Percentiles rank a stretch among this genome's conserved stretches.
Conservation (phyloP, 176 grass and related monocot genomes). For the Hyparrhenia diplandra region DNA sequence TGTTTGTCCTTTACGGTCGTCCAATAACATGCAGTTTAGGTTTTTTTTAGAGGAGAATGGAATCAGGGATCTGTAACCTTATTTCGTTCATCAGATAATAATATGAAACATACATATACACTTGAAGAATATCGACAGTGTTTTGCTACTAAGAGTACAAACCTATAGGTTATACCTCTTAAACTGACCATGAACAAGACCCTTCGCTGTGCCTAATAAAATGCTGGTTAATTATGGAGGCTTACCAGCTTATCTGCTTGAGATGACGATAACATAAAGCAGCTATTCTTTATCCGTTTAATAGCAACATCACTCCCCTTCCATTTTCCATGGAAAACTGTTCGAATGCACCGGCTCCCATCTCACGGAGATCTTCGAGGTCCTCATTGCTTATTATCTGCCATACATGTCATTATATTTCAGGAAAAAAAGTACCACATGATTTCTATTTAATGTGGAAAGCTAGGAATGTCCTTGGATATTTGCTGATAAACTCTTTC, state of each 20-base stretch:
- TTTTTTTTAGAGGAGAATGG: neutral
- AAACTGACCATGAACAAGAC: neutral
- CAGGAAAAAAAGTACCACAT: neutral
- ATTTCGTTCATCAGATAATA: neutral
- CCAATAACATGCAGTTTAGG: neutral
- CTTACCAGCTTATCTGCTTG: slow-evolving; percentile 74
- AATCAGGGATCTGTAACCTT: too few relatives aligned
- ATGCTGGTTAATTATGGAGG: neutral
- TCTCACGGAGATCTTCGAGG: slow-evolving; percentile 86
- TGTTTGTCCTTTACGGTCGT: neutral
- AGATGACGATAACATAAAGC: slow-evolving; percentile 58
- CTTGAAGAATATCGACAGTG: neutral
- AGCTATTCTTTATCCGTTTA: slow-evolving; percentile 91
- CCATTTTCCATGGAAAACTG: slow-evolving; percentile 93
- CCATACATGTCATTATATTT: slow-evolving; percentile 9
- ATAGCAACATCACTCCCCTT: slow-evolving; percentile 93
- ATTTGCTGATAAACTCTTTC: neutral
- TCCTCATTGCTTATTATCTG: slow-evolving; percentile 89
- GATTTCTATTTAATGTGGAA: neutral
- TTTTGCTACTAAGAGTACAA: neutral
- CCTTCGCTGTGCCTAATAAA: slow-evolving; percentile 15
- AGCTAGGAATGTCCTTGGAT: neutral
- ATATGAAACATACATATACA: neutral
- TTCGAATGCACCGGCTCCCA: slow-evolving; percentile 87
- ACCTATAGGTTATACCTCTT: neutral